phyloP scores from a whole-genome alignment of 495 filamentous ascomycete genomes.

The Lasiosphaeria hispida region DNA sequence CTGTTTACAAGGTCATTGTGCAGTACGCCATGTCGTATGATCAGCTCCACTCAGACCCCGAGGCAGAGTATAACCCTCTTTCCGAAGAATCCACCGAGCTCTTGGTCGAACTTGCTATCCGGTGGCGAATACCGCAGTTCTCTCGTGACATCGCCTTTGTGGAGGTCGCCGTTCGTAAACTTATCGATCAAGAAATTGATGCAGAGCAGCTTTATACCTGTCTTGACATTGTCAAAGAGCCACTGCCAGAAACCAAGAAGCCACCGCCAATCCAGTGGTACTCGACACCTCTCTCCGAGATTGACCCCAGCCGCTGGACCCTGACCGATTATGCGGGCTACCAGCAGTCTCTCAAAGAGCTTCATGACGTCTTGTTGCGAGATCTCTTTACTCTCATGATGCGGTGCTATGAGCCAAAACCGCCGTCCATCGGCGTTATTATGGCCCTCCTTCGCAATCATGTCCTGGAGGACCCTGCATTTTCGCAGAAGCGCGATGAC shows the following conservation, averaged over 20 bases:
- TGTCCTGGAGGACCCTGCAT: conserved; percentile 73
- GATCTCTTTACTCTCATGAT: conserved; percentile 85
- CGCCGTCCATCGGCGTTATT: conserved; percentile 71
- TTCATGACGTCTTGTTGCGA: conserved; percentile 80
- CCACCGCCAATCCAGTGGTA: conserved; percentile 42
- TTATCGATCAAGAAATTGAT: conserved; percentile 77
- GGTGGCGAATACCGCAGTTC: conserved; percentile 88
- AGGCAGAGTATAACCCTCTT: conserved; percentile 59
- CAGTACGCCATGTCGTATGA: conserved; percentile 67
- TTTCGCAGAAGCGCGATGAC: conserved; percentile 66
- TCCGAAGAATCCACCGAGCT: conserved; percentile 81
- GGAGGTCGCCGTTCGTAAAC: conserved; percentile 82
- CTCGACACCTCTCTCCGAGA: conserved; percentile 39
- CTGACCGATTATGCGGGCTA: conserved; percentile 72
- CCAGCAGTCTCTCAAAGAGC: conserved; percentile 66
- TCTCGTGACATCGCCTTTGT: conserved; percentile 78
- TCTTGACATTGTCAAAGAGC: conserved; percentile 76
- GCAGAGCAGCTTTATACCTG: conserved; percentile 78
- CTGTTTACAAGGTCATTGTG: conserved; percentile 75
- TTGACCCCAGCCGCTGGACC: conserved; percentile 66
- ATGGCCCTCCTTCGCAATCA: conserved; percentile 83
- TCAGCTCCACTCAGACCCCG: conserved; percentile 48
- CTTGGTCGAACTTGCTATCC: conserved; percentile 76
- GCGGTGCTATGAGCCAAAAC: conserved; percentile 85
- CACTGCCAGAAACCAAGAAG: conserved; percentile 56